A percentile compares a stretch with the other conserved stretches of the same genome.
Conservation (phyloP, 805 yeast species). For the Isabelozyma rhagii region DNA sequence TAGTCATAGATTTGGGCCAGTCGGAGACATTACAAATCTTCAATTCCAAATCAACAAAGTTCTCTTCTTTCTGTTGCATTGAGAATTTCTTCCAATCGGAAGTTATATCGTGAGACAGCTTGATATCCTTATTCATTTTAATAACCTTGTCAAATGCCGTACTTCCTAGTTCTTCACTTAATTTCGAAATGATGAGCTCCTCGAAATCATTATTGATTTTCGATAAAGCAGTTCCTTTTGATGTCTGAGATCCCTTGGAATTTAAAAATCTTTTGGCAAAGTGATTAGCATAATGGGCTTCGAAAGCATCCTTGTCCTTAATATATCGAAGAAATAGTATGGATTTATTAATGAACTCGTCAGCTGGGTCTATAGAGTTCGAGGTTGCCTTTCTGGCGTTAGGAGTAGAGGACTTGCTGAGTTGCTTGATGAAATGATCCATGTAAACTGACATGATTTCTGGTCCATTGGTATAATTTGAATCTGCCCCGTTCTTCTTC, state of each 20-base stretch:
- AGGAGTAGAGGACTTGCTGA: constrained; percentile 18
- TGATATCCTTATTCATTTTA: constrained; percentile 83
- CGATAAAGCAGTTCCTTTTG: constrained; percentile 22
- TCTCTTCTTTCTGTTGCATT: constrained; percentile 4
- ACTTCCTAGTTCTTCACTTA: constrained; percentile 76
- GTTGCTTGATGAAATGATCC: constrained; percentile 38
- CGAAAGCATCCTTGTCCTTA: constrained; percentile 82
- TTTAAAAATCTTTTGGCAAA: constrained; percentile 70
- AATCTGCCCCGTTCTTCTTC: constrained; percentile 38
- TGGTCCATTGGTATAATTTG: constrained; percentile 27
- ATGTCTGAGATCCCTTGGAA: constrained; percentile 23
- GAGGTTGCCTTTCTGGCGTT: constrained; percentile 8
- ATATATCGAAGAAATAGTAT: constrained; percentile 64
- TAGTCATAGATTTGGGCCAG: constrained; percentile 47
- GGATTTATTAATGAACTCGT: constrained; percentile 49
- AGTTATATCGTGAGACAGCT: constrained; percentile 39
- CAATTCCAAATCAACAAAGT: constrained; percentile 30
- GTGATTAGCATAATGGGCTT: constrained; percentile 79
- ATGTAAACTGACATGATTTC: constrained; percentile 39
- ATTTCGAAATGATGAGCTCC: constrained; percentile 58
- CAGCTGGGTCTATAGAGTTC: constrained; percentile 17
- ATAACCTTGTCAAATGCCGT: constrained; percentile 76
- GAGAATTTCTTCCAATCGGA: constrained; percentile 32
- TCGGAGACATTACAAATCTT: constrained; percentile 42
- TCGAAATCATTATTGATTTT: constrained; percentile 59